Evolutionary conservation across 2,329 filamentous ascomycete genomes (phyloP).

Genomic region (Grosmannia serpens): DNA sequence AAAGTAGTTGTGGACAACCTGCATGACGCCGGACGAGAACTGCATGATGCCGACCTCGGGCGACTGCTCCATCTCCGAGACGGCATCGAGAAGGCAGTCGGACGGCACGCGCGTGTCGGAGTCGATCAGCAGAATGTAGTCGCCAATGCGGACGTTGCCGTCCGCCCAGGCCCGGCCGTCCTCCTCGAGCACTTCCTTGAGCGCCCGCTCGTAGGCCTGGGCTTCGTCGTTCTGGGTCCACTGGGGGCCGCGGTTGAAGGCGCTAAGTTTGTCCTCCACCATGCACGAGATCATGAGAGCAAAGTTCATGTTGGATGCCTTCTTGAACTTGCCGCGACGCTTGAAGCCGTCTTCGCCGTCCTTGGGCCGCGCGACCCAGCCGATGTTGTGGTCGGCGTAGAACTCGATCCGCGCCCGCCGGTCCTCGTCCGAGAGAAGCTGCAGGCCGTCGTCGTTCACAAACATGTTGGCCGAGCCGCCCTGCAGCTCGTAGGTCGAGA

Average conservation of each 20-base stretch:
- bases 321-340: constrained; percentile 56
- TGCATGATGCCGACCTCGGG: constrained; percentile 71
- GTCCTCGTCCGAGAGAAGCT: constrained; percentile 52
- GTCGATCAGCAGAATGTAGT: constrained; percentile 71
- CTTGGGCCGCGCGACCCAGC: constrained; percentile 55
- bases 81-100: constrained; percentile 68
- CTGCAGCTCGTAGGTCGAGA: constrained; percentile 65
- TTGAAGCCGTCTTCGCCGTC: constrained; percentile 52
- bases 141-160: constrained; percentile 75
- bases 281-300: constrained; percentile 55
- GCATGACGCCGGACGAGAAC: constrained; percentile 68
- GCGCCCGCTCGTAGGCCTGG: constrained; percentile 50
- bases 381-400: constrained; percentile 57
- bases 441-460: constrained; percentile 64
- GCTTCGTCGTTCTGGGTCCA: constrained; percentile 63
- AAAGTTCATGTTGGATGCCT: constrained; percentile 66
- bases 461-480: constrained; percentile 71
- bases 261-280: constrained; percentile 56
- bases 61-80: constrained; percentile 71
- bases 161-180: constrained; percentile 67
- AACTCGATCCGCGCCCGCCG: constrained; percentile 54
- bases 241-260: constrained; percentile 41
- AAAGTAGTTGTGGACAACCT: constrained; percentile 63
- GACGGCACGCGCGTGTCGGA: constrained; percentile 68
- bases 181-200: constrained; percentile 55